These are phyloP conservation scores for Phyllostachys edulis DNA, from an alignment of 176 grass and related monocot genomes.

Conservation along the genomic window DNA sequence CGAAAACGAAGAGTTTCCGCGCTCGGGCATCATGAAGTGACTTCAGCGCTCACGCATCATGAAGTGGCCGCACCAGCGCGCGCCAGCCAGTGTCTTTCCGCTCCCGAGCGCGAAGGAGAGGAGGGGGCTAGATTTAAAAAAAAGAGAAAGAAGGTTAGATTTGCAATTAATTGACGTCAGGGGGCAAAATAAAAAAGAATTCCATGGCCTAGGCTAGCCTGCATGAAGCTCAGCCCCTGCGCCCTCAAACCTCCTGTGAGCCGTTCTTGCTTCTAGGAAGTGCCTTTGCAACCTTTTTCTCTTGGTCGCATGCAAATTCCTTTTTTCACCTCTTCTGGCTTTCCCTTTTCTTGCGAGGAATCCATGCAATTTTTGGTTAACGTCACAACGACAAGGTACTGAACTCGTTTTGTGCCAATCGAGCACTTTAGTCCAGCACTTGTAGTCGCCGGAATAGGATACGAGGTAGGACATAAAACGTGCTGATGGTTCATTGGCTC, in stretches of 20 bases:
- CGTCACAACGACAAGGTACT: background rate
- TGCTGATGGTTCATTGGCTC: background rate
- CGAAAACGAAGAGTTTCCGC: no score
- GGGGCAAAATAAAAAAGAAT: no score
- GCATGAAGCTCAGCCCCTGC: no score
- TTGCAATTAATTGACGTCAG: no score
- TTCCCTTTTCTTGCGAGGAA: background rate
- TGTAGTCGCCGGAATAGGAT: background rate
- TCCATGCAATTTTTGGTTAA: slow-evolving; percentile 15
- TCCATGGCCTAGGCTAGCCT: no score
- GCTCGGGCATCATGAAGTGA: no score
- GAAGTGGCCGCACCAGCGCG: no score
- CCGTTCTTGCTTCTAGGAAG: background rate
- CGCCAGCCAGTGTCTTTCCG: no score
- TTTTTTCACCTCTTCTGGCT: background rate
- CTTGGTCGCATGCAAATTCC: background rate
- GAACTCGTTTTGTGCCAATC: slow-evolving; percentile 12
- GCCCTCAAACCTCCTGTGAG: background rate
- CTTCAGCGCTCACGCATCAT: no score
- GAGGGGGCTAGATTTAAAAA: no score
- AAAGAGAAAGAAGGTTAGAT: no score
- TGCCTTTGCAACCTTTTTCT: background rate
- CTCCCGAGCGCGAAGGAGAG: no score
- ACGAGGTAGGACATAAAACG: background rate
- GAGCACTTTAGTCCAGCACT: background rate